Base-by-base conservation (phyloP, 108 stramenopile genomes). In the Conticribra weissflogii region DNA sequence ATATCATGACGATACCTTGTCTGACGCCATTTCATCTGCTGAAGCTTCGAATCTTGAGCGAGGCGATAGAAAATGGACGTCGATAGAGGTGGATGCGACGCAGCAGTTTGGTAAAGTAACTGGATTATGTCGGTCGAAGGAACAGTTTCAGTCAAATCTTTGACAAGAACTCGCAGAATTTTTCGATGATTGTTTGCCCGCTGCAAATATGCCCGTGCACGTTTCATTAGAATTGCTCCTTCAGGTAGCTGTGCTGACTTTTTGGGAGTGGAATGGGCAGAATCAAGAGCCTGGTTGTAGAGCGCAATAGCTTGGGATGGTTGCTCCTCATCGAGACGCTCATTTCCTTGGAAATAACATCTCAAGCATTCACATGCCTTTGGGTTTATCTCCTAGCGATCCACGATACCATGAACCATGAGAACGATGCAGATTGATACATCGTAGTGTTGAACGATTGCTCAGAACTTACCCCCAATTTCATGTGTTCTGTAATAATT, bases 301-400 rank as follows among this genome's bases (percentile, higher is more conserved):
- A 86, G 62, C 19, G 76, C 61, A 54, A 94, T 88, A 8, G 92
- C 92, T 36, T 72, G 59, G 14, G 67, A 66, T 22, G 84, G 63
- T 33, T 89, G 74, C 17, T 72, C 83, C 12, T 81, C 74, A 15
- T 80, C 74, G 16, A 94, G 68, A 47, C 83, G 75, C 2, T 63
- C 81, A 78, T 88, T 94, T n/a, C 90, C 92, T 47, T 82, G 74
- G 66, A 91, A 86, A 50, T 88, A 91, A 65, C 64, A 86, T 54
- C 79, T 87, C 54, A 94, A 78, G 63, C 88, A 91, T 56, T 86
- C 88, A 52, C 89, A 85, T 9, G 81, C 79, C 44, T 77, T 80
- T 15, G 52, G 51, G 54, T 81, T 83, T 46, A 90, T 74, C 17
- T 75, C 55, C 59, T 79, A 23, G n/a, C n/a, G n/a, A n/a, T n/a